A percentile compares a stretch with the other conserved stretches of the same genome.
Evolutionary conservation across 257 asterid species (phyloP).

Genomic region (Salvia miltiorrhiza): DNA sequence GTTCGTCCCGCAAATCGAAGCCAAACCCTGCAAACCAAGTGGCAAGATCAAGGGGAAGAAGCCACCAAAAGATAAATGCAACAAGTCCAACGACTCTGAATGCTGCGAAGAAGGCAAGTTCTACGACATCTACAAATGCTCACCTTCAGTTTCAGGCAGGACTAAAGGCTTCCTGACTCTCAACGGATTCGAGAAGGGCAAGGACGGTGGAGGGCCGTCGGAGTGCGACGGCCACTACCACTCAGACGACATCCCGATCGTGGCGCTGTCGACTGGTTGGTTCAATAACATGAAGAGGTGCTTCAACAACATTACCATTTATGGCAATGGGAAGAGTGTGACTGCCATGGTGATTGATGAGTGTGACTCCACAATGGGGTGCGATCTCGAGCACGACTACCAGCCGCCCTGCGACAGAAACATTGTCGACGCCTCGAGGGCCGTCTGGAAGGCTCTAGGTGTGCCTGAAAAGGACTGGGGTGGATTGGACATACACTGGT

Average conservation of each 20-base stretch:
- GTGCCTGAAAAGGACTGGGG: slow-evolving; percentile 26
- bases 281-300: slow-evolving; percentile 32
- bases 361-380: slow-evolving; percentile 43
- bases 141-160: too few relatives aligned
- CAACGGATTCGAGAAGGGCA: too few relatives aligned
- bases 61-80: slow-evolving; percentile 44
- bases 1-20: neutral
- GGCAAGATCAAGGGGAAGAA: slow-evolving; percentile 39
- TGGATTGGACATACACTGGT: slow-evolving; percentile 26
- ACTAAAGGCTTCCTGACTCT: too few relatives aligned
- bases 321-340: slow-evolving; percentile 34
- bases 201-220: slow-evolving; percentile 48
- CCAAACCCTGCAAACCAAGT: slow-evolving; percentile 35
- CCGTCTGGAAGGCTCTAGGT: slow-evolving; percentile 43
- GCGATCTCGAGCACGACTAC: slow-evolving; percentile 40
- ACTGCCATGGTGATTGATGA: slow-evolving; percentile 45
- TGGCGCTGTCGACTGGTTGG: slow-evolving; percentile 51
- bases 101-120: slow-evolving; percentile 38
- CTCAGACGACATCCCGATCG: slow-evolving; percentile 25
- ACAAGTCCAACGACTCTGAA: slow-evolving; percentile 36
- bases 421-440: slow-evolving; percentile 40
- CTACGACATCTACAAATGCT: too few relatives aligned
- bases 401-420: slow-evolving; percentile 42
- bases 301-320: slow-evolving; percentile 27
- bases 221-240: slow-evolving; percentile 45